Evolutionary conservation across 1,284 basidiomycete species (phyloP).

Genomic region (Leccinum solheimii): DNA sequence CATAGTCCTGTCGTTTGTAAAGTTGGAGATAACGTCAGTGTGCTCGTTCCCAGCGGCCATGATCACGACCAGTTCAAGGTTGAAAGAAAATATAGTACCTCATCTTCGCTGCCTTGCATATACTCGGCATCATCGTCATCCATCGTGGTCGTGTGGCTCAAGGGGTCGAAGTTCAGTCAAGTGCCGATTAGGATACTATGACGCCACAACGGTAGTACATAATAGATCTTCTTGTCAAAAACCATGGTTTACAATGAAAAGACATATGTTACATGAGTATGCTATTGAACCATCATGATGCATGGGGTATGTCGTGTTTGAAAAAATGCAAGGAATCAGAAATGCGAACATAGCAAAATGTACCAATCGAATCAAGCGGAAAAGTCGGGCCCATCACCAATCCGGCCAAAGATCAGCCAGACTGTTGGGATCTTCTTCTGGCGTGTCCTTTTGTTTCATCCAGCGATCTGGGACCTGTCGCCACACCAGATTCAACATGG

Average conservation of each 20-base stretch:
- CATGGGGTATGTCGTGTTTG: slow-evolving; percentile 22
- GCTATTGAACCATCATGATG: slow-evolving; percentile 15
- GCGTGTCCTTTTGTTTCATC: slow-evolving; percentile 79
- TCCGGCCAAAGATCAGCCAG: slow-evolving; percentile 53
- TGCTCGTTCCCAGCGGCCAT: slow-evolving; percentile 1
- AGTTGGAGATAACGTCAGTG: slow-evolving; percentile 7
- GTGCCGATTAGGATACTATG: slow-evolving; percentile 2
- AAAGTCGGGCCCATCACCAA: slow-evolving; percentile 38
- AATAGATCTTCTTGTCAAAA: not conserved
- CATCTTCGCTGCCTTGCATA: slow-evolving; percentile 83
- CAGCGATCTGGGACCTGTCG: slow-evolving; percentile 78
- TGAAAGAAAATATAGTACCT: slow-evolving; percentile 46
- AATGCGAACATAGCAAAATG: slow-evolving; percentile 11
- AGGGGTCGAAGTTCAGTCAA: slow-evolving; percentile 2
- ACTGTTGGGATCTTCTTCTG: slow-evolving; percentile 69
- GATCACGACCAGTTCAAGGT: slow-evolving; percentile 7
- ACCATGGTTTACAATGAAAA: not conserved
- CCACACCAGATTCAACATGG: slow-evolving; percentile 2
- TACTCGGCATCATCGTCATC: slow-evolving; percentile 90
- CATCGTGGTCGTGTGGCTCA: slow-evolving; percentile 45
- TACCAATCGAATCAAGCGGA: slow-evolving; percentile 1
- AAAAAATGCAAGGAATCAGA: slow-evolving; percentile 13
- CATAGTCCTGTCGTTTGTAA: slow-evolving; percentile 73
- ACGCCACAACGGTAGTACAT: slow-evolving; percentile 2
- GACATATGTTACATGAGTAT: slow-evolving; percentile 19